Conservation (phyloP, 2,329 filamentous ascomycete genomes). For the Blastomyces parvus region DNA sequence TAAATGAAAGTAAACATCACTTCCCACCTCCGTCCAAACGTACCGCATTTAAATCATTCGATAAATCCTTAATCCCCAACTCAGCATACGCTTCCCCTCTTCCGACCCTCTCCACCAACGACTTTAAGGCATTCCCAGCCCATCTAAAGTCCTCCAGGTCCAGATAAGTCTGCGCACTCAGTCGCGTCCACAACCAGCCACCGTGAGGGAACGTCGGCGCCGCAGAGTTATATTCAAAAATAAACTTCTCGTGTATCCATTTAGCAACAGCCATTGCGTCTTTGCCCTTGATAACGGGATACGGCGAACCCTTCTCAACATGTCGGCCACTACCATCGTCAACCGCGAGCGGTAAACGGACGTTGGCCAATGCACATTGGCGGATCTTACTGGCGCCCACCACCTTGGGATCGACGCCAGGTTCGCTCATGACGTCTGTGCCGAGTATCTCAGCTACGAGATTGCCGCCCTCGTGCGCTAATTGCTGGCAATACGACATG, state of each 20-base stretch:
- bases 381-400: conserved; percentile 38
- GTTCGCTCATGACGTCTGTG: conserved; percentile 58
- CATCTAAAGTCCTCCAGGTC: conserved; percentile 68
- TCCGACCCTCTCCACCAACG: conserved; percentile 45
- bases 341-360: conserved; percentile 56
- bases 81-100: conserved; percentile 30
- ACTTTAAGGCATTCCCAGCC: conserved; percentile 51
- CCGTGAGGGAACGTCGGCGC: conserved; percentile 54
- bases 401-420: conserved; percentile 22
- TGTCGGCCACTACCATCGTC: conserved; percentile 21
- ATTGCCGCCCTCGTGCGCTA: conserved; percentile 57
- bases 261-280: conserved; percentile 36
- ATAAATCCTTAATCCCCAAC: not conserved
- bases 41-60: not conserved
- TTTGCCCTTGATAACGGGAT: conserved; percentile 31
- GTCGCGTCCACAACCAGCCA: conserved; percentile 56
- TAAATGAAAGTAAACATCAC: not conserved
- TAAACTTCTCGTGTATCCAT: conserved; percentile 50
- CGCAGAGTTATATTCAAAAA: conserved; percentile 60
- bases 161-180: conserved; percentile 80
- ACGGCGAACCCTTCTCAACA: conserved; percentile 10
- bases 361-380: conserved; percentile 61
- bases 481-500: conserved; percentile 49
- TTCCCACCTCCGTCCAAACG: not conserved
- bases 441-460: conserved; percentile 53